Evolutionary conservation across 2,329 filamentous ascomycete genomes (phyloP).

Genomic region (Penicillium freii): DNA sequence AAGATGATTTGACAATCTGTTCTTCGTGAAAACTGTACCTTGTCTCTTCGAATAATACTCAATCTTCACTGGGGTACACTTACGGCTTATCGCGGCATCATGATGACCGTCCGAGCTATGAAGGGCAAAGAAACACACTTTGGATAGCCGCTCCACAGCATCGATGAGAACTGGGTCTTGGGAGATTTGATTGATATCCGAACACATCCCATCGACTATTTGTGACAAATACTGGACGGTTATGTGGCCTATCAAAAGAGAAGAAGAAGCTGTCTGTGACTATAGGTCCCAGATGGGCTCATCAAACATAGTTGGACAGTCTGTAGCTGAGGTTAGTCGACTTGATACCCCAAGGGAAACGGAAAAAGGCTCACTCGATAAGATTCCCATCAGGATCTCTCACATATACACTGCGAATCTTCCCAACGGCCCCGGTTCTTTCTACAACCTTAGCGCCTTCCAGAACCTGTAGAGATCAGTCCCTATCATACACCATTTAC

Average conservation of each 20-base stretch:
- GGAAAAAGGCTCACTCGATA: slow-evolving; percentile 52
- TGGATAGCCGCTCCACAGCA: slow-evolving; percentile 3
- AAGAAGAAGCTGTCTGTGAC: background rate
- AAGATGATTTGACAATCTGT: background rate
- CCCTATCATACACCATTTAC: background rate
- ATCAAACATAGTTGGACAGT: slow-evolving; percentile 1
- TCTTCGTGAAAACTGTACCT: background rate
- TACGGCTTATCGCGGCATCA: background rate
- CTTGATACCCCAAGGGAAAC: background rate
- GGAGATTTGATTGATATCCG: no score
- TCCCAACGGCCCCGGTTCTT: slow-evolving; percentile 57
- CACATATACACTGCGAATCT: slow-evolving; percentile 58
- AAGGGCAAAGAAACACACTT: slow-evolving; percentile 7
- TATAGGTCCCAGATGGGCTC: background rate
- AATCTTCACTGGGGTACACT: no score
- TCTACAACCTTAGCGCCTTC: slow-evolving; percentile 54
- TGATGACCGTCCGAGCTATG: slow-evolving; percentile 4
- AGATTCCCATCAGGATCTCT: slow-evolving; percentile 62
- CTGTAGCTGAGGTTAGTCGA: background rate
- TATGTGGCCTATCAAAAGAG: background rate
- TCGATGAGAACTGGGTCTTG: no score
- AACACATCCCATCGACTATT: no score
- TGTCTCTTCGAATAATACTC: no score
- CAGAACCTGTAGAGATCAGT: slow-evolving; percentile 30
- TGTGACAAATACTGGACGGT: no score